These are phyloP conservation scores for Sphenostylis stenocarpa DNA, from an alignment of 306 rosid species.

Conservation along the genomic window DNA sequence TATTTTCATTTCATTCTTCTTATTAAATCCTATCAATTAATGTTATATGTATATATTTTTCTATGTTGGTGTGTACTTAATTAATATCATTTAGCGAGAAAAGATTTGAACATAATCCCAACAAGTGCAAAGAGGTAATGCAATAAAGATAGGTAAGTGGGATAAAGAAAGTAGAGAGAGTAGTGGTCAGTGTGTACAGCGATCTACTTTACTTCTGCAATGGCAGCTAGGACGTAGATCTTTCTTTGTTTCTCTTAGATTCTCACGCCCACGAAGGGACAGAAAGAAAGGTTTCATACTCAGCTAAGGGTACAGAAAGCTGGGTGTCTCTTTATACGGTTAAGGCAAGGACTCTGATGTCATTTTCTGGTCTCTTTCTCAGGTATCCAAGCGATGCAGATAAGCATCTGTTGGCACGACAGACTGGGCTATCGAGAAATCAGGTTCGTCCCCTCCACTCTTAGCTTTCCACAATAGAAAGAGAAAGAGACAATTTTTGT, in stretches of 20 bases:
- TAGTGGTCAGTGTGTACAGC: slow-evolving; percentile 32
- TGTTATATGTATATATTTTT: too few species aligned
- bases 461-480: slow-evolving; percentile 28
- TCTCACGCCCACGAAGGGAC: slow-evolving; percentile 61
- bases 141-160: not conserved
- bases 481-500: slow-evolving; percentile 29
- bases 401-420: slow-evolving; percentile 88
- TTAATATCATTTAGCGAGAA: not conserved
- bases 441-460: slow-evolving; percentile 61
- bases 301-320: slow-evolving; percentile 48
- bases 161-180: not conserved
- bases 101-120: not conserved
- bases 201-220: slow-evolving; percentile 30
- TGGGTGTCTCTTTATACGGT: slow-evolving; percentile 49
- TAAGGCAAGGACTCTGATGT: slow-evolving; percentile 52
- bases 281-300: slow-evolving; percentile 37
- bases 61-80: too few species aligned
- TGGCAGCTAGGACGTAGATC: slow-evolving; percentile 36
- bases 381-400: slow-evolving; percentile 97
- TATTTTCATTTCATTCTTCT: not conserved
- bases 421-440: slow-evolving; percentile 91
- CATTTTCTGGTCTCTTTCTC: slow-evolving; percentile 88
- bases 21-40: too few species aligned
- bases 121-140: not conserved
- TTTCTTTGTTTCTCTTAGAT: slow-evolving; percentile 48